Evolutionary conservation across 106 monocot species (phyloP).

Genomic region (Dendrobium chrysotoxum): DNA sequence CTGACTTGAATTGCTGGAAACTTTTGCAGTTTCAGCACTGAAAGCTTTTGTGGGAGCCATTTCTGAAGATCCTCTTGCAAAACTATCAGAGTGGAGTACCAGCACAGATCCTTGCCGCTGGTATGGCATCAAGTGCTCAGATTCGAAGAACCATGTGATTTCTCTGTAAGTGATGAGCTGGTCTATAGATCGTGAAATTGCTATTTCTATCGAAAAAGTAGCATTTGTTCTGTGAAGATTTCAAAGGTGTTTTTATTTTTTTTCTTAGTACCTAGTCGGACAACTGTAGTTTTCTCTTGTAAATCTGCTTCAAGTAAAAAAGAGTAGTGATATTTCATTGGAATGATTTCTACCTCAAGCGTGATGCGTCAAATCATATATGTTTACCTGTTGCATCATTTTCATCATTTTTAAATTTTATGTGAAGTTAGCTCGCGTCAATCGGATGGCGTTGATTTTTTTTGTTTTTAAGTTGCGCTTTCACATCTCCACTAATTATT

Average conservation of each 20-base stretch:
- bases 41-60: constrained; percentile 56
- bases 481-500: no score
- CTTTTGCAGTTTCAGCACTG: constrained; percentile 57
- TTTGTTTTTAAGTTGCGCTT: no score
- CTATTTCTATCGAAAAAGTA: neutral
- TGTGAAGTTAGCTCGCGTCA: no score
- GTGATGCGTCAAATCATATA: no score
- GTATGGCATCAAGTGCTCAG: constrained; percentile 65
- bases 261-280: no score
- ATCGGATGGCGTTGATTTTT: no score
- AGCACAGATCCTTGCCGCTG: constrained; percentile 58
- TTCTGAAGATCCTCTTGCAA: constrained; percentile 56
- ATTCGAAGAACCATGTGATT: constrained; percentile 41
- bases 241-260: neutral
- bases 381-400: neutral
- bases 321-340: no score
- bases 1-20: neutral
- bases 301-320: no score
- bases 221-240: neutral
- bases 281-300: no score
- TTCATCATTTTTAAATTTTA: neutral
- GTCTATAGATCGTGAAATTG: neutral
- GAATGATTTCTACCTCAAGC: no score
- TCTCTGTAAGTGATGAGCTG: constrained; percentile 40
- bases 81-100: constrained; percentile 62